A percentile compares a stretch with the other conserved stretches of the same genome.
phyloP scores from a whole-genome alignment of 805 yeast genomes.

The Wickerhamomyces queroliae region DNA sequence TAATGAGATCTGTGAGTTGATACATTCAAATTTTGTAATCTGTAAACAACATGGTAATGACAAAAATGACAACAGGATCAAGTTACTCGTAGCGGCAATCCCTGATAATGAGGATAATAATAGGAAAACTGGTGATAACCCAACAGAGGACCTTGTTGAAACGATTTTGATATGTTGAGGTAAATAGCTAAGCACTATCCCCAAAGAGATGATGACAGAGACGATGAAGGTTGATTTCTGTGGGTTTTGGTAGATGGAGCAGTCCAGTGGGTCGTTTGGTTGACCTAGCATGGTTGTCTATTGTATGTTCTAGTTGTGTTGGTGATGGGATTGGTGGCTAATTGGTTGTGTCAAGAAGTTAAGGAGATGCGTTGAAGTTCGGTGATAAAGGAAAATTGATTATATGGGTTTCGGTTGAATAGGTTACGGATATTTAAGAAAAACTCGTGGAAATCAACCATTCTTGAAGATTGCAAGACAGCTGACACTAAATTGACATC shows the following conservation, averaged over 20 bases:
- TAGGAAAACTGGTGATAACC: slow-evolving; percentile 67
- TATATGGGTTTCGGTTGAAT: too few species aligned
- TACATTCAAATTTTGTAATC: slow-evolving; percentile 49
- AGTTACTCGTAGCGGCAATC: slow-evolving; percentile 61
- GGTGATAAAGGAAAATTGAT: too few species aligned
- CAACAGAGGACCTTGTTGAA: slow-evolving; percentile 61
- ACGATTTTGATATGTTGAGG: slow-evolving; percentile 70
- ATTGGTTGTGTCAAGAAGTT: too few species aligned
- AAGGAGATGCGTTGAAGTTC: too few species aligned
- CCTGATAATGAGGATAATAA: slow-evolving; percentile 67
- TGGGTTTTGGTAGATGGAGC: slow-evolving; percentile 31
- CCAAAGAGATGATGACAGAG: slow-evolving; percentile 52
- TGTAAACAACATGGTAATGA: slow-evolving; percentile 57
- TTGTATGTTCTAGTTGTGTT: too few species aligned
- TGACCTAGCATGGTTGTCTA: not conserved
- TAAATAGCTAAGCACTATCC: slow-evolving; percentile 62
- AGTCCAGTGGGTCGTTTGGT: slow-evolving; percentile 3
- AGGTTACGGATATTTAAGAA: too few species aligned
- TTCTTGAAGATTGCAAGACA: too few species aligned
- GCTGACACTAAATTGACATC: too few species aligned
- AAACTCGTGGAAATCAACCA: too few species aligned
- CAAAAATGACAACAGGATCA: slow-evolving; percentile 52
- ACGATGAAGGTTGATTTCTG: slow-evolving; percentile 41
- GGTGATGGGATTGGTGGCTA: too few species aligned
- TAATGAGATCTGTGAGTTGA: slow-evolving; percentile 59